phyloP scores from a whole-genome alignment of 1,139 yeast genomes.

The Yamadazyma diospyri region DNA sequence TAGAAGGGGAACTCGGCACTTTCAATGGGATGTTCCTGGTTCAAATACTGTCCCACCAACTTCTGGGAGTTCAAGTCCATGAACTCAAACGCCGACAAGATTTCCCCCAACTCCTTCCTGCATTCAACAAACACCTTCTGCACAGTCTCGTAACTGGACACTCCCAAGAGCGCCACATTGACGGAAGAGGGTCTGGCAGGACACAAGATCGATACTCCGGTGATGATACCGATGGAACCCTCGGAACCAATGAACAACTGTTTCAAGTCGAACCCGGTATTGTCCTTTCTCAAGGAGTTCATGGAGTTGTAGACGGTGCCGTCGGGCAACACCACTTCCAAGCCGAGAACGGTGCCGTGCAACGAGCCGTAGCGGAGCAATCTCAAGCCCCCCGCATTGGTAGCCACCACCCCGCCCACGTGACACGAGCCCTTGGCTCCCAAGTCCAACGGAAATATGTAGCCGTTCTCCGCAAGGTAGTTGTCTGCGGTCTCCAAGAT shows the following conservation, averaged over 20 bases:
- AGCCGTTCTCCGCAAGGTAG: conserved; percentile 73
- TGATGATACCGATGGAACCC: conserved; percentile 86
- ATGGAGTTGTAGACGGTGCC: conserved; percentile 81
- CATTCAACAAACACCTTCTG: conserved; percentile 80
- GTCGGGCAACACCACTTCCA: conserved; percentile 88
- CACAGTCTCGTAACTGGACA: conserved; percentile 76
- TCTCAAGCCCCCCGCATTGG: conserved; percentile 95
- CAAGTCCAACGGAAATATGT: conserved; percentile 87
- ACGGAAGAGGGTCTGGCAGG: conserved; percentile 88
- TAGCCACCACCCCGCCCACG: conserved; percentile 93
- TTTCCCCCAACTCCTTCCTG: conserved; percentile 74
- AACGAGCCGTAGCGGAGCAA: conserved; percentile 85
- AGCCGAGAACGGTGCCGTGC: conserved; percentile 88
- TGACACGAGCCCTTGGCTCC: conserved; percentile 99
- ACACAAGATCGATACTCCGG: conserved; percentile 86
- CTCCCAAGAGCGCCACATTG: conserved; percentile 87
- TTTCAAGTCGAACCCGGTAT: conserved; percentile 90
- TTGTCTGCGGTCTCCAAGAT: conserved; percentile 84
- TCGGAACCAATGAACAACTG: conserved; percentile 92
- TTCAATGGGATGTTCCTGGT: conserved; percentile 72
- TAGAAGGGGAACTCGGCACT: conserved; percentile 77
- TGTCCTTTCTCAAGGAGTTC: conserved; percentile 84
- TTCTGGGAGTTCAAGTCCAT: conserved; percentile 81
- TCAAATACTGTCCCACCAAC: conserved; percentile 55
- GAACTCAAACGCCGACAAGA: conserved; percentile 89